Evolutionary conservation across 2,329 filamentous ascomycete genomes (phyloP), one percentile per base, ranked within the genome.

Genomic region (Colletotrichum gigasporum): DNA sequence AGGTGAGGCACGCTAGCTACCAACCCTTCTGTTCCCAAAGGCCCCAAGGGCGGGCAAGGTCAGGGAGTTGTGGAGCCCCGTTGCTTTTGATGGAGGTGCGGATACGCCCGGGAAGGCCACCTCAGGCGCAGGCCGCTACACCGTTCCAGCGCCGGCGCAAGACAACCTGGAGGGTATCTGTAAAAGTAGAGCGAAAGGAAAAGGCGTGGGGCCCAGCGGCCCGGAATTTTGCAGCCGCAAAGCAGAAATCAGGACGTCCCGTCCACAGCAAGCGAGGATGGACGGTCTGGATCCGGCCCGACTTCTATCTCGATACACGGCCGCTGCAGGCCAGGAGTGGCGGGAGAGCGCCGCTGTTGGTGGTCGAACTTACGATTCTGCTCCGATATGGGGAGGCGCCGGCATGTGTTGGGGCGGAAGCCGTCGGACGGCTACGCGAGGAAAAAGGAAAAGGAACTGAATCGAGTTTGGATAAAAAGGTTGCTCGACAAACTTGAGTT

Each of bases 401-500:
- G 14, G 39, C 22, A 24, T 3, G 41, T 14, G 14, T 20, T 64
- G 26, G 39, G 24, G 32, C 9, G 39, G 47, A 22, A 48, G 44
- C 9, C 14, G 16, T 61, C 26, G 41, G 56, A 35, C 32, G 35
- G 18, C 30, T 42, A 37, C 42, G 22, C 44, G 44, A 57, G 24
- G 30, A 7, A 34, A 34, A 34, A 35, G n/a, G 28, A 50, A 48
- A 16, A 35, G 20, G 14, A 35, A 48, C 12, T n/a, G 47, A 9
- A 20, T 28, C 6, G 18, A 61, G 34, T 37, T 44, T 55, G 28
- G 34, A 18, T 30, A 18, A 62, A 26, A 55, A 56, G 20, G 22
- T 45, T 61, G 56, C 56, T 32, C 30, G 56, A 61, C 60, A 52
- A 51, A 59, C 47, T 26, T 45, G 54, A 37, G 54, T 51, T 60